Percentiles rank a stretch among this genome's conserved stretches.
Conservation (phyloP, 2,329 filamentous ascomycete genomes). For the Phoma sp. region DNA sequence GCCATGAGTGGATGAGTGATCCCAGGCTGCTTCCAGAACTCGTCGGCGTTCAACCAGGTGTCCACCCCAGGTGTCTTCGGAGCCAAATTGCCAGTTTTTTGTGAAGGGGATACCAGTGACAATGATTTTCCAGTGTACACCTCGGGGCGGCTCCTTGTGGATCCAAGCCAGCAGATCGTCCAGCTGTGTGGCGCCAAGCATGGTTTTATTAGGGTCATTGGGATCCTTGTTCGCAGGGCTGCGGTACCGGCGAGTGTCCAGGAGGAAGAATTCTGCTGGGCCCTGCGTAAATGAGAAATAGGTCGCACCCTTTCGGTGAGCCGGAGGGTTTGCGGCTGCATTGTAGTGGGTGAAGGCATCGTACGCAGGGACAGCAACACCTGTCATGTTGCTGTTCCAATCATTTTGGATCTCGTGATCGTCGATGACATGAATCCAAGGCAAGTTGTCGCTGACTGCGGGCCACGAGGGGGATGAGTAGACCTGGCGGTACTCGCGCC, state of each 20-base stretch:
- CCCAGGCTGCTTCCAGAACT: slow-evolving; percentile 92
- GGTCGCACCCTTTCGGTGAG: slow-evolving; percentile 68
- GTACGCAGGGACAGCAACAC: slow-evolving; percentile 77
- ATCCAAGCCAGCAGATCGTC: slow-evolving; percentile 81
- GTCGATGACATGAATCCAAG: slow-evolving; percentile 96
- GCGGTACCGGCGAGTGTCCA: slow-evolving; percentile 89
- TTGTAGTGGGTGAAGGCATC: slow-evolving; percentile 91
- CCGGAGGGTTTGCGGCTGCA: slow-evolving; percentile 79
- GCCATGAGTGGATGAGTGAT: slow-evolving; percentile 71
- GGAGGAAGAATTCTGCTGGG: slow-evolving; percentile 90
- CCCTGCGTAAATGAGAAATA: slow-evolving; percentile 92
- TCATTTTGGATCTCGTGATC: slow-evolving; percentile 97
- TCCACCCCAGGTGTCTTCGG: slow-evolving; percentile 90
- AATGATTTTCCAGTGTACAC: slow-evolving; percentile 92
- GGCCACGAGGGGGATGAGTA: slow-evolving; percentile 95
- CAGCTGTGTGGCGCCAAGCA: slow-evolving; percentile 83
- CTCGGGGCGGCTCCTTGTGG: slow-evolving; percentile 70
- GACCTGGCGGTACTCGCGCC: slow-evolving; percentile 91
- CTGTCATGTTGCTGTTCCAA: slow-evolving; percentile 82
- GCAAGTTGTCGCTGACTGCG: slow-evolving; percentile 75
- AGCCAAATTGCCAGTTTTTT: slow-evolving; percentile 93
- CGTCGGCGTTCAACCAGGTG: slow-evolving; percentile 80
- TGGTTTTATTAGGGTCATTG: slow-evolving; percentile 74
- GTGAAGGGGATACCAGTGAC: slow-evolving; percentile 93
- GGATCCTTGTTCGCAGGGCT: slow-evolving; percentile 69